Evolutionary conservation across 2,329 filamentous ascomycete genomes (phyloP).

Genomic region (Didymellaceae sp.): DNA sequence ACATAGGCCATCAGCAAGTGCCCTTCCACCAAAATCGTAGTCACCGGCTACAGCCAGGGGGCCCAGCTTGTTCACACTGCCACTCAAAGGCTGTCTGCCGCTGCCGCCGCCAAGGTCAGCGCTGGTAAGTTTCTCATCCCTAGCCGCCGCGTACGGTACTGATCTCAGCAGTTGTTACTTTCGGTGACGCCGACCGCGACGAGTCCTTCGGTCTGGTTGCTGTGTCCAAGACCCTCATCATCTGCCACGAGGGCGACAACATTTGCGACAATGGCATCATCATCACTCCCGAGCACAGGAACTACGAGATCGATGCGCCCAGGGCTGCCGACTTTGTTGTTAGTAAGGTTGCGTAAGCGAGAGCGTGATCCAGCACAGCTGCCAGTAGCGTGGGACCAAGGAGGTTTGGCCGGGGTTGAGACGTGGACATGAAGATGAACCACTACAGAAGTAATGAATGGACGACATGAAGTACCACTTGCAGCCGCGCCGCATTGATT

Average conservation of each 20-base stretch:
- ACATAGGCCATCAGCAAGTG: constrained; percentile 28
- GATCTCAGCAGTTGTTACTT: constrained; percentile 38
- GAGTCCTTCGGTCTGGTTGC: constrained; percentile 39
- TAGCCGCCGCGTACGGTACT: background rate
- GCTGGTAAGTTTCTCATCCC: constrained; percentile 23
- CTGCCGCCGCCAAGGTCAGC: constrained; percentile 28
- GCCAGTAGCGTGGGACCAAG: no score
- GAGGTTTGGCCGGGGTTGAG: no score
- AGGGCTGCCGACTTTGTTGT: constrained; percentile 33
- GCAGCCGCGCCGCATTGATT: no score
- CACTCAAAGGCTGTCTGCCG: constrained; percentile 38
- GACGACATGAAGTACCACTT: no score
- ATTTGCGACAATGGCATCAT: constrained; percentile 41
- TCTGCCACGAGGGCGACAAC: constrained; percentile 47
- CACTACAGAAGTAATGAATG: no score
- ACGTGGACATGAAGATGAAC: no score
- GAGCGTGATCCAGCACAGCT: no score
- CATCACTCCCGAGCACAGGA: constrained; percentile 31
- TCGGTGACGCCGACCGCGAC: constrained; percentile 46
- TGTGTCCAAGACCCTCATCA: constrained; percentile 40
- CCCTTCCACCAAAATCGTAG: constrained; percentile 40
- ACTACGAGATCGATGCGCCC: constrained; percentile 36
- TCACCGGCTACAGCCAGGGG: constrained; percentile 47
- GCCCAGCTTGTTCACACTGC: constrained; percentile 55
- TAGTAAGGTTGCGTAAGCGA: constrained; percentile 7